Percentiles rank a stretch among this genome's conserved stretches.
phyloP scores from a whole-genome alignment of 1,284 basidiomycete genomes.

The Trichosporon coremiiforme region DNA sequence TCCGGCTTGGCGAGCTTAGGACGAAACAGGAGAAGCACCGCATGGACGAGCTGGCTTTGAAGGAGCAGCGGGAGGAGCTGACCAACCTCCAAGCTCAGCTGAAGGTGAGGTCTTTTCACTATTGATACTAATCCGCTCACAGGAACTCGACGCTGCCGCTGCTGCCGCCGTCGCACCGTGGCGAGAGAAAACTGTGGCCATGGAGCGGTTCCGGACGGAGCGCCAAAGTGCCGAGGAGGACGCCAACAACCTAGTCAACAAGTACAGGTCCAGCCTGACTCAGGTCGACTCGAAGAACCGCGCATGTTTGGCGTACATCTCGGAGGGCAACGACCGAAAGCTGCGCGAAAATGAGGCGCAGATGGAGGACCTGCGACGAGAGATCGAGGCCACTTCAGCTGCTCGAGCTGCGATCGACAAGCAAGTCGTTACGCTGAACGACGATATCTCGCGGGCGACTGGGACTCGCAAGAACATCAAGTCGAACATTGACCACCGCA shows the following conservation, averaged over 20 bases:
- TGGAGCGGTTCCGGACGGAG: slow-evolving; percentile 44
- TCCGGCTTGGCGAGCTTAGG: slow-evolving; percentile 66
- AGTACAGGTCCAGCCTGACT: slow-evolving; percentile 42
- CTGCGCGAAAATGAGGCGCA: slow-evolving; percentile 67
- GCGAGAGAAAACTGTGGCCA: slow-evolving; percentile 48
- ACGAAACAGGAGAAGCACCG: slow-evolving; percentile 68
- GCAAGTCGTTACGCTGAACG: slow-evolving; percentile 59
- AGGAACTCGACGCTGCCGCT: slow-evolving; percentile 48
- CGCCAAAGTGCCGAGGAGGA: slow-evolving; percentile 44
- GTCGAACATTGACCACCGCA: slow-evolving; percentile 80
- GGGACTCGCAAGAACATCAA: slow-evolving; percentile 72
- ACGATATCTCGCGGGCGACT: slow-evolving; percentile 65
- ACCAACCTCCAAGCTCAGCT: slow-evolving; percentile 42
- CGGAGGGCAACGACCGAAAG: slow-evolving; percentile 66
- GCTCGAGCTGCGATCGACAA: slow-evolving; percentile 62
- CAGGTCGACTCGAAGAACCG: slow-evolving; percentile 49
- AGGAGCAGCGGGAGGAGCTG: slow-evolving; percentile 66
- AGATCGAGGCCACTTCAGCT: slow-evolving; percentile 61
- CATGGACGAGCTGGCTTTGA: slow-evolving; percentile 65
- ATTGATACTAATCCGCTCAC: not conserved
- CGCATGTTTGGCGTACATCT: slow-evolving; percentile 62
- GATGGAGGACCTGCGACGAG: slow-evolving; percentile 58
- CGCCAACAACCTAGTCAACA: slow-evolving; percentile 39
- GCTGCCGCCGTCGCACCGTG: slow-evolving; percentile 48
- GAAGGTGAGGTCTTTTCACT: slow-evolving; percentile 36